These are phyloP conservation scores for Phoma sp. DNA, from an alignment of 2,329 filamentous ascomycete species.

Conservation along the genomic window DNA sequence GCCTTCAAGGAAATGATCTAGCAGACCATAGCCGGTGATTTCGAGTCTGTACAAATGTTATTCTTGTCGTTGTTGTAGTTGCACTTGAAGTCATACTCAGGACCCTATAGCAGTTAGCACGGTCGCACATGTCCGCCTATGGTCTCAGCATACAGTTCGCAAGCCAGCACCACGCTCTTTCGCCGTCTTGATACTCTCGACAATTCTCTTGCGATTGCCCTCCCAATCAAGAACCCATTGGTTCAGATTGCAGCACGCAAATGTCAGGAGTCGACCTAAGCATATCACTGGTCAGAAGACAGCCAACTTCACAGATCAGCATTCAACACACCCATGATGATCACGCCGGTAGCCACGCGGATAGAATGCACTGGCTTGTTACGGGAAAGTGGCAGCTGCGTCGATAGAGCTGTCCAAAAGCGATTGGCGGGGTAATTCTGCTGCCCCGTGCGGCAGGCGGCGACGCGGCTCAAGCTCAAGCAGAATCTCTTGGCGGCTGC, in stretches of 20 bases:
- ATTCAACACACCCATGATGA: slow-evolving; percentile 8
- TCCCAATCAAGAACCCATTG: slow-evolving; percentile 46
- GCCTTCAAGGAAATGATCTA: slow-evolving; percentile 63
- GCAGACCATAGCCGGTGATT: slow-evolving; percentile 38
- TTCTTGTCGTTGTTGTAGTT: not conserved
- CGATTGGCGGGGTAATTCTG: slow-evolving; percentile 12
- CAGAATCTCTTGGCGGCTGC: slow-evolving; percentile 7
- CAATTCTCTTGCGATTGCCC: slow-evolving; percentile 68
- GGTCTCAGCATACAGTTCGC: slow-evolving; percentile 50
- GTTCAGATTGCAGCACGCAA: slow-evolving; percentile 41
- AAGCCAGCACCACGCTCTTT: slow-evolving; percentile 49
- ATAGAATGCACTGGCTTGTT: not conserved
- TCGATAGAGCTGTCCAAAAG: slow-evolving; percentile 10
- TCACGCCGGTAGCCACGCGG: not conserved
- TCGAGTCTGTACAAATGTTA: slow-evolving; percentile 46
- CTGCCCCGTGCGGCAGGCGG: slow-evolving; percentile 14
- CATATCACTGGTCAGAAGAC: not conserved
- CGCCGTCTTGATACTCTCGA: slow-evolving; percentile 65
- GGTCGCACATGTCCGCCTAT: too few species aligned
- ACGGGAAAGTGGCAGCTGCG: slow-evolving; percentile 5
- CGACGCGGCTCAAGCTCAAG: not conserved
- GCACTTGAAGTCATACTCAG: slow-evolving; percentile 7
- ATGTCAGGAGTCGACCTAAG: slow-evolving; percentile 30
- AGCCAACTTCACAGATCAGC: not conserved
- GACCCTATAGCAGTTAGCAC: slow-evolving; percentile 7